Evolutionary conservation across 768 basidiomycete genomes (phyloP), one percentile per base, ranked within the genome.

Genomic region (Phlebiopsis flavidoalba): DNA sequence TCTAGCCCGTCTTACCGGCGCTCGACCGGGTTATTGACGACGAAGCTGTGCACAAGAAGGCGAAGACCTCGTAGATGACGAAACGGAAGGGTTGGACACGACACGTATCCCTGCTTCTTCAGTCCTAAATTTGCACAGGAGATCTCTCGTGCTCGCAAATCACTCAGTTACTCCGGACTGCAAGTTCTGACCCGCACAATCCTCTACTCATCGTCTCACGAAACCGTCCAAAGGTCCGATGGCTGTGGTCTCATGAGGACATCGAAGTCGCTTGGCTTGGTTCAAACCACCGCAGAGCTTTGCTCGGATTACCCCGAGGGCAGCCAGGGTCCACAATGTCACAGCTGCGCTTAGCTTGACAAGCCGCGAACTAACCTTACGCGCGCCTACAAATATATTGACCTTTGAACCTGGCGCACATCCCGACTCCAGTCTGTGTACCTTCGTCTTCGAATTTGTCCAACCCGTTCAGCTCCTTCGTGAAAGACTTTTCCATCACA

Each of bases 131-230:
- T 88, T 31, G 72, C 81, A 7, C 75, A 79, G 49, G 76, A 82
- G 7, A 72, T 93, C 3, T 80, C 83, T 12, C 81, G 82, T 3
- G 90, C 90, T 0, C 83, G 83, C 62, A 86, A 83, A 65, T 93
- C 92, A 0, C 72, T 93, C 10, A 76, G 31, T 72, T 94, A 3
- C 77, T 93, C 0, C 78, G 77, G 52, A 79, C 79, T 10, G 89
- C 91, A 3, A 76, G 83, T 60, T 85, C 89, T 0, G 80, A 84
- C 51, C 88, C n/a, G n/a, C n/a, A n/a, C n/a, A n/a, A 91, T 66
- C 78, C 78, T 0, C 69, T 89, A 11, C 72, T 90, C n/a, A 72
- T 61, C 37, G 65, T 65, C 37, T 33, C 53, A 6, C 19, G 45
- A 8, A 46, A 62, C 8, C 65, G 65, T 22, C 59, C 57, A 11